phyloP scores from a whole-genome alignment of 208 protist species.

The Trypanosoma brucei region DNA sequence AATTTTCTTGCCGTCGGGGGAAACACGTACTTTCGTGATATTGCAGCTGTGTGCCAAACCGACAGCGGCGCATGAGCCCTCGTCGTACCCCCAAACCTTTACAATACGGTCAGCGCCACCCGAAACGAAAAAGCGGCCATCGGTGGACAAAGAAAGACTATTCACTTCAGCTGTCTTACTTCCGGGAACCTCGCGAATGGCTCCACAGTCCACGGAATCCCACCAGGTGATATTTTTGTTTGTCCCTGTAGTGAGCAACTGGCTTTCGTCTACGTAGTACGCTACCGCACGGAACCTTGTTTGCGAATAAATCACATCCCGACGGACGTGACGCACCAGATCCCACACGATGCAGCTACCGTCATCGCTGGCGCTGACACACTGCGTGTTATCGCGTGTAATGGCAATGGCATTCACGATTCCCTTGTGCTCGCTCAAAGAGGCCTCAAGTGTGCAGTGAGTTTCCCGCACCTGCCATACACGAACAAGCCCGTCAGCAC shows the following conservation, averaged over 20 bases:
- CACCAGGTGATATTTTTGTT: conserved; percentile 94
- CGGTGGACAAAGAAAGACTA: conserved; percentile 80
- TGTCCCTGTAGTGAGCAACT: conserved; percentile 92
- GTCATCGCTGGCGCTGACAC: conserved; percentile 91
- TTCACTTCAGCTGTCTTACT: conserved; percentile 90
- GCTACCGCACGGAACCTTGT: conserved; percentile 91
- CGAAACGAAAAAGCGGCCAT: conserved; percentile 89
- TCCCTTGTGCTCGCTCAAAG: conserved; percentile 96
- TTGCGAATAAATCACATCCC: conserved; percentile 93
- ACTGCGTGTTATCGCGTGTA: conserved; percentile 88
- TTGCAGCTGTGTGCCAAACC: conserved; percentile 91
- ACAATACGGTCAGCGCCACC: conserved; percentile 91
- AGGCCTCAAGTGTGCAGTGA: conserved; percentile 84
- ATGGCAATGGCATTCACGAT: conserved; percentile 87
- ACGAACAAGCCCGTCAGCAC: conserved; percentile 90
- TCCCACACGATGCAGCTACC: conserved; percentile 96
- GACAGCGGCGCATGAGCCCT: conserved; percentile 79
- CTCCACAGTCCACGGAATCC: conserved; percentile 92
- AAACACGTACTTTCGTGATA: conserved; percentile 89
- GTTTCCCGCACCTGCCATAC: conserved; percentile 77
- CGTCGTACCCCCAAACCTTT: conserved; percentile 95
- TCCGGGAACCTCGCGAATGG: conserved; percentile 91
- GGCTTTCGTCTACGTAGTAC: conserved; percentile 91
- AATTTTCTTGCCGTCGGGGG: conserved; percentile 85
- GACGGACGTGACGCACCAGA: conserved; percentile 83